These are phyloP conservation scores for Boletus sensibilis DNA, from an alignment of 768 basidiomycete species.

Conservation along the genomic window DNA sequence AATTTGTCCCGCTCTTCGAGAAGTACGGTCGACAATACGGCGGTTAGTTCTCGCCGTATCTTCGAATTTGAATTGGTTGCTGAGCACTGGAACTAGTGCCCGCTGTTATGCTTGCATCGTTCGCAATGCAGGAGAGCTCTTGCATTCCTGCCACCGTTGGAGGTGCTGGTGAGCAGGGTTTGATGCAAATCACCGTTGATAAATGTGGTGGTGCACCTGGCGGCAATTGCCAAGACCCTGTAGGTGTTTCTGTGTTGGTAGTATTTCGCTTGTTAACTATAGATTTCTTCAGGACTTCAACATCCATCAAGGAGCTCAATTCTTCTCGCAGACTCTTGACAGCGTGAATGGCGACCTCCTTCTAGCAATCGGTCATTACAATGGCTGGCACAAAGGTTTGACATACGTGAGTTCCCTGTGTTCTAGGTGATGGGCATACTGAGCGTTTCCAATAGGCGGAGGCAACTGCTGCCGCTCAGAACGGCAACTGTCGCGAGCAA, in stretches of 20 bases:
- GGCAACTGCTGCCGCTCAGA: slow-evolving; percentile 57
- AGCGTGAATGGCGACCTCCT: slow-evolving; percentile 48
- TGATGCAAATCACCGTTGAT: slow-evolving; percentile 82
- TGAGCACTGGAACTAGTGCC: slow-evolving; percentile 45
- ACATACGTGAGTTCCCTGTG: slow-evolving; percentile 47
- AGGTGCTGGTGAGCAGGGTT: slow-evolving; percentile 77
- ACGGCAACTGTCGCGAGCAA: slow-evolving; percentile 66
- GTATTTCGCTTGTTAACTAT: neutral
- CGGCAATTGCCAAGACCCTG: slow-evolving; percentile 42
- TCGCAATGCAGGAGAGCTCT: slow-evolving; percentile 85
- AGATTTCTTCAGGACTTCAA: slow-evolving; percentile 57
- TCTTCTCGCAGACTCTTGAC: slow-evolving; percentile 52
- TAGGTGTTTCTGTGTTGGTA: slow-evolving; percentile 17
- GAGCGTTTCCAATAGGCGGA: slow-evolving; percentile 34
- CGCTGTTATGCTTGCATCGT: slow-evolving; percentile 75
- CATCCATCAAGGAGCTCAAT: slow-evolving; percentile 62
- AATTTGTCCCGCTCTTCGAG: slow-evolving; percentile 54
- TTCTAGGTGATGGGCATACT: neutral
- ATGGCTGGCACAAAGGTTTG: slow-evolving; percentile 64
- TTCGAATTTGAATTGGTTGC: neutral
- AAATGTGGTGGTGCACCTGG: slow-evolving; percentile 64
- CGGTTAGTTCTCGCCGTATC: slow-evolving; percentile 30
- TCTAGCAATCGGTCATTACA: slow-evolving; percentile 66
- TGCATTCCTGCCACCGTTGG: slow-evolving; percentile 70
- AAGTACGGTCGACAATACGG: slow-evolving; percentile 49